phyloP scores from a whole-genome alignment of 1,284 basidiomycete genomes.

The Sporisorium exsertum region DNA sequence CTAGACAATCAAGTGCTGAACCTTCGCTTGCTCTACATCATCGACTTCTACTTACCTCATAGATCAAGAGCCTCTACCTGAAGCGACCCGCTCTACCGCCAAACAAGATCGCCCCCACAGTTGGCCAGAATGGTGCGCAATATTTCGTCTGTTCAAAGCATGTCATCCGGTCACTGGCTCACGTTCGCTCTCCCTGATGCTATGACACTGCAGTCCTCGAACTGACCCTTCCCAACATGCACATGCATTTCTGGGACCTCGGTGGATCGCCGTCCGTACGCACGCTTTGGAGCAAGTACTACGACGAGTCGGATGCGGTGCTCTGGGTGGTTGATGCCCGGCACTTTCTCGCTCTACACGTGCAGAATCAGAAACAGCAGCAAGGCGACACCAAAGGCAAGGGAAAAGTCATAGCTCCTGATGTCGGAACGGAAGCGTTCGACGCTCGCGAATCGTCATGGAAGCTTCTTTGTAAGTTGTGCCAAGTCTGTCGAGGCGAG shows the following conservation, averaged over 20 bases:
- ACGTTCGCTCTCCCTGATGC: not conserved
- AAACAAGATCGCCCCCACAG: slow-evolving; percentile 49
- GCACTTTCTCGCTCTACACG: slow-evolving; percentile 25
- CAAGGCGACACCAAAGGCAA: slow-evolving; percentile 22
- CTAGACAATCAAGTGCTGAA: no score
- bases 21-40: no score
- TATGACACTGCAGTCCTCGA: slow-evolving; percentile 39
- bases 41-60: not conserved
- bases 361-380: slow-evolving; percentile 7
- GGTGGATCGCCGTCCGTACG: slow-evolving; percentile 54
- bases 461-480: slow-evolving; percentile 31
- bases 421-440: slow-evolving; percentile 17
- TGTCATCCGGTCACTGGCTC: not conserved
- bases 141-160: not conserved
- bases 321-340: slow-evolving; percentile 55
- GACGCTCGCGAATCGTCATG: slow-evolving; percentile 25
- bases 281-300: slow-evolving; percentile 55
- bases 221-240: slow-evolving; percentile 29
- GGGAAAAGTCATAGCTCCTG: slow-evolving; percentile 11
- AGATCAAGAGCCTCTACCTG: slow-evolving; percentile 43
- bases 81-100: slow-evolving; percentile 39
- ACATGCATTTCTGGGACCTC: slow-evolving; percentile 60
- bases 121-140: slow-evolving; percentile 52
- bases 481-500: not conserved
- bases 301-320: slow-evolving; percentile 50